phyloP scores from a whole-genome alignment of 805 yeast genomes.

The Kluyveromyces lactis region DNA sequence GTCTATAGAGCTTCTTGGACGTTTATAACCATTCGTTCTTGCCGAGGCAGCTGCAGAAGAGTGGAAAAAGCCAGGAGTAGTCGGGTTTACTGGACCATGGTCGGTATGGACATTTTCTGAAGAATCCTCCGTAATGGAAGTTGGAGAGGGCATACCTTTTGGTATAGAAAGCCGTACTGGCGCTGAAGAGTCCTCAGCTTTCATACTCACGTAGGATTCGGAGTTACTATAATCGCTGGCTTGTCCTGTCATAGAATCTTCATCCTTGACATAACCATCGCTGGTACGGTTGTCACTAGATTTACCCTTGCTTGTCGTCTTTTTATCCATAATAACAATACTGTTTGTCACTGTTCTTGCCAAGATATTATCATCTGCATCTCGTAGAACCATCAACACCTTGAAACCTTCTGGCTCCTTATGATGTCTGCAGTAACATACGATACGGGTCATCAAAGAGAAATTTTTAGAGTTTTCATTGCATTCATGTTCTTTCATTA shows the following conservation, averaged over 20 bases:
- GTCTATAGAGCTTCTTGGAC: constrained; percentile 13
- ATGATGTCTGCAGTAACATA: constrained; percentile 96
- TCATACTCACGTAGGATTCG: constrained; percentile 2
- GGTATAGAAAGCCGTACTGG: constrained; percentile 6
- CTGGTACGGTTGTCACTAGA: neutral
- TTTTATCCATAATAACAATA: constrained; percentile 91
- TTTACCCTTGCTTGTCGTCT: constrained; percentile 41
- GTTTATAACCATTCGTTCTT: constrained; percentile 12
- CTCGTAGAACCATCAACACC: constrained; percentile 57
- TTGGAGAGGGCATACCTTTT: constrained; percentile 44
- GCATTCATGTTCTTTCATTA: constrained; percentile 27
- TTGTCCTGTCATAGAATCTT: constrained; percentile 6
- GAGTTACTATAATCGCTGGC: constrained; percentile 9
- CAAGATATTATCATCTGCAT: constrained; percentile 51
- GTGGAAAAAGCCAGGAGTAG: constrained; percentile 1
- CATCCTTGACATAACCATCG: constrained; percentile 1
- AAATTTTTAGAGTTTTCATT: constrained; percentile 28
- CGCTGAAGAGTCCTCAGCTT: constrained; percentile 1
- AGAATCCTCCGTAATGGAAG: constrained; percentile 52
- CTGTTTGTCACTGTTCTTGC: constrained; percentile 67
- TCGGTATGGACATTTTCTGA: constrained; percentile 37
- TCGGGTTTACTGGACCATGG: neutral
- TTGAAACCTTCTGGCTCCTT: constrained; percentile 80
- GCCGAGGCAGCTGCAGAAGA: constrained; percentile 12
- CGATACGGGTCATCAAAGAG: constrained; percentile 63